A percentile compares a stretch with the other conserved stretches of the same genome.
Conservation (phyloP, 352 stramenopile species). For the Phytopythium oedochilum region DNA sequence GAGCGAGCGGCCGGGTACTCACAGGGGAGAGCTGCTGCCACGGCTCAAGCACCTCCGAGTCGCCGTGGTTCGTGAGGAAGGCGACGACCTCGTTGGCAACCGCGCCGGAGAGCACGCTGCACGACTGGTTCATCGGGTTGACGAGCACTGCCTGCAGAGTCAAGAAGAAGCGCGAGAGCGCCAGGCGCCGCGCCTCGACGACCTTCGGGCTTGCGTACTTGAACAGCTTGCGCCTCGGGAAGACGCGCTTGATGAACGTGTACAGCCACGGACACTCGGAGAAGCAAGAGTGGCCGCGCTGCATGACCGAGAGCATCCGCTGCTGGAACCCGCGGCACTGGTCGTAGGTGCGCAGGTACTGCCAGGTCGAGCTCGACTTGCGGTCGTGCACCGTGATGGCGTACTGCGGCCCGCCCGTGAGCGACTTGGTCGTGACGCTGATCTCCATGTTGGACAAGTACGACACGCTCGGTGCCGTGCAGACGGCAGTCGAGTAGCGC, state of each 20-base stretch:
- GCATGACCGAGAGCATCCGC: slow-evolving; percentile 20
- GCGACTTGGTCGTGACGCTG: slow-evolving; percentile 22
- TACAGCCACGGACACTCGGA: slow-evolving; percentile 43
- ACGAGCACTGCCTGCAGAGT: slow-evolving; percentile 36
- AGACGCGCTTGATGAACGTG: slow-evolving; percentile 25
- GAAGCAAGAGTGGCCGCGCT: slow-evolving; percentile 35
- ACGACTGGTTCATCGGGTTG: slow-evolving; percentile 35
- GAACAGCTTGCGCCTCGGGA: slow-evolving; percentile 28
- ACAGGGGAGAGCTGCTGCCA: slow-evolving; percentile 20
- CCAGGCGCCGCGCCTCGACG: slow-evolving; percentile 22
- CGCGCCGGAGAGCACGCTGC: slow-evolving; percentile 21
- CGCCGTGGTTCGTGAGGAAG: slow-evolving; percentile 28
- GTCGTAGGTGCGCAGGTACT: slow-evolving; percentile 26
- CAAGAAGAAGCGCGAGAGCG: slow-evolving; percentile 27
- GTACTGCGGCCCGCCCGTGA: slow-evolving; percentile 14
- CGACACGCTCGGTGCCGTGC: slow-evolving; percentile 11
- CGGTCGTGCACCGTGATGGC: slow-evolving; percentile 33
- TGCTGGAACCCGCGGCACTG: slow-evolving; percentile 33
- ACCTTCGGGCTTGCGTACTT: slow-evolving; percentile 14
- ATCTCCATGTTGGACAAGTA: slow-evolving; percentile 28
- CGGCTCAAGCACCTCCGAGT: slow-evolving; percentile 4
- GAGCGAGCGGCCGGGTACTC: slow-evolving; percentile 14
- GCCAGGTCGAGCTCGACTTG: slow-evolving; percentile 31
- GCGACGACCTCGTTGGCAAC: slow-evolving; percentile 24
- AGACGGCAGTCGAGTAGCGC: neutral